Base-by-base conservation (phyloP, 2,329 filamentous ascomycete genomes). In the Diaporthe sp. region DNA sequence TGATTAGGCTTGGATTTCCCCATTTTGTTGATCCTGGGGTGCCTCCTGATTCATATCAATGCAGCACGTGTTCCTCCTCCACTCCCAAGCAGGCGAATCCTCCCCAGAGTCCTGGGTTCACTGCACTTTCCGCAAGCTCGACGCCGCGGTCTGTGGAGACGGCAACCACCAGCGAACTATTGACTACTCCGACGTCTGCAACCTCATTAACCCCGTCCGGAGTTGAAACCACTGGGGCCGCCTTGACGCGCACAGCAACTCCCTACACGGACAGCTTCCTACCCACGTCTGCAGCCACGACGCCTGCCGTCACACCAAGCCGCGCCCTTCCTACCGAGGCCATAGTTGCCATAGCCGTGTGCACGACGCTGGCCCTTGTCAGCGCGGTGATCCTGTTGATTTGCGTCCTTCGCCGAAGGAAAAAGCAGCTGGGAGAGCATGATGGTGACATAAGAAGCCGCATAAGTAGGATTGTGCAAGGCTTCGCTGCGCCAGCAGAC, bases 341-440 rank as follows among this genome's bases (percentile, higher is more conserved):
- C 61, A 89, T 86, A 74, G 84, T 85, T 3, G 87, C 88, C 44
- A 86, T 90, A 67, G 85, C 82, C 5, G 78, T 89, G 15, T 86
- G 85, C 68, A 83, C 84, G 2, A 78, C 85, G 4, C 78, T 87
- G n/a, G 84, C 80, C 5, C 77, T 86, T 15, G 75, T 86, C 19
- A 79, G 84, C 3, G 73, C 89, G 4, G 71, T 84, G 13, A 81
- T 82, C 13, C 77, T 87, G 22, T 73, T 84, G 2, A 77, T 86
- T 3, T 85, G 85, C 62, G 78, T 87, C 3, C 75, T 87, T 15
- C 83, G 83, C 22, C 81, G 83, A 8, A 80, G 82, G 17, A 80
- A 79, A 55, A 76, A 78, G 25, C 71, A 78, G 31, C 74, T 78
- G 39, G 78, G 75, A 53, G 77, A 75, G 22, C 77, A 79, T 46